These are phyloP conservation scores for Geotrichum restrictum DNA, from an alignment of 1,139 yeast genomes.

Conservation along the genomic window DNA sequence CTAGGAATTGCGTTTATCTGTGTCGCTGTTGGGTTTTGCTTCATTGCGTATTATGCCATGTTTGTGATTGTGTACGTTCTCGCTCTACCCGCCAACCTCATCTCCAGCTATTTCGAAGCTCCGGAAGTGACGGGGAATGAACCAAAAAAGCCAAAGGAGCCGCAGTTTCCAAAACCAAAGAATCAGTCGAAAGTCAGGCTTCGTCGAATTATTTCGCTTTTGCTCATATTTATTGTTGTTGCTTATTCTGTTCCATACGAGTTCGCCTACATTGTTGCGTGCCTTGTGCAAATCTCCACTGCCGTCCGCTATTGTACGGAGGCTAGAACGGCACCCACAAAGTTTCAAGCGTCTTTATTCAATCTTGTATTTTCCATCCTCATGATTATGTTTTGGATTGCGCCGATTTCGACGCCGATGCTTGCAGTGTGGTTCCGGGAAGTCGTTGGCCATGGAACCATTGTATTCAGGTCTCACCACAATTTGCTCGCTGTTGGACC, in stretches of 20 bases:
- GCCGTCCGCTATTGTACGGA: slow-evolving; percentile 3
- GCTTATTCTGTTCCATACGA: slow-evolving; percentile 73
- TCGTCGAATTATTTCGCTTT: no score
- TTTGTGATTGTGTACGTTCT: slow-evolving; percentile 1
- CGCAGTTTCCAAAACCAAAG: no score
- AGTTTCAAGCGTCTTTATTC: slow-evolving; percentile 15
- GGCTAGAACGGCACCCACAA: not conserved
- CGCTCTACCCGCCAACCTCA: not conserved
- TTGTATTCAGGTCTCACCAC: slow-evolving; percentile 34
- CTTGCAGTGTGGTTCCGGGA: slow-evolving; percentile 39
- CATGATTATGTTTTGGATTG: slow-evolving; percentile 34
- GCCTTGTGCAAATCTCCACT: slow-evolving; percentile 42
- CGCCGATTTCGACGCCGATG: slow-evolving; percentile 37
- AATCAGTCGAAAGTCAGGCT: no score
- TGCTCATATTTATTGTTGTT: slow-evolving; percentile 34
- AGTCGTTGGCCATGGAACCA: slow-evolving; percentile 32
- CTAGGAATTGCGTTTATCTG: slow-evolving; percentile 56
- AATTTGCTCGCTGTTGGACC: slow-evolving; percentile 36
- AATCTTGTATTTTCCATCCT: slow-evolving; percentile 33
- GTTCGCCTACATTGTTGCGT: slow-evolving; percentile 60
- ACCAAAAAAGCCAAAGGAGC: no score
- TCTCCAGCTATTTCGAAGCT: no score
- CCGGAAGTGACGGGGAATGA: no score
- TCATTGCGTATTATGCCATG: slow-evolving; percentile 35
- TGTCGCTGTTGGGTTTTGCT: slow-evolving; percentile 51